Evolutionary conservation across 176 grass and related monocot genomes (phyloP).

Genomic region (Musa acuminata): DNA sequence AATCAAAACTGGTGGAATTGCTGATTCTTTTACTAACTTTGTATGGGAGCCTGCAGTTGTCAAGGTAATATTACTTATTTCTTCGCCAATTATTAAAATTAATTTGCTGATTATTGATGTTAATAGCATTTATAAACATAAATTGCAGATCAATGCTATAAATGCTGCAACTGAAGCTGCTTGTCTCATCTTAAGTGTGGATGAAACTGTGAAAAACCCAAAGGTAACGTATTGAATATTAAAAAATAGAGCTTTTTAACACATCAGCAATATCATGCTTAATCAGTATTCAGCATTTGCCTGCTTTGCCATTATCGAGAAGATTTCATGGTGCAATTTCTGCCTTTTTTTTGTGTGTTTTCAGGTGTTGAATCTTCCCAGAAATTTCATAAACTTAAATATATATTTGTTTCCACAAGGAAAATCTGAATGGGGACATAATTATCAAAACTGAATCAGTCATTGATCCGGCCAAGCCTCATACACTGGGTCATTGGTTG

Average conservation of each 20-base stretch:
- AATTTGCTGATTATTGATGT: neutral
- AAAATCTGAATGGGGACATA: no score
- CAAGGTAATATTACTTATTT: conserved; percentile 52
- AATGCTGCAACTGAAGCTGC: conserved; percentile 78
- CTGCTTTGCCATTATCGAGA: neutral
- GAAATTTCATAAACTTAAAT: neutral
- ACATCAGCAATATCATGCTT: neutral
- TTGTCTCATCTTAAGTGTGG: conserved; percentile 87
- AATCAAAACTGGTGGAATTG: conserved; percentile 84
- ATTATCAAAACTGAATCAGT: no score
- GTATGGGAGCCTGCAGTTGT: conserved; percentile 99
- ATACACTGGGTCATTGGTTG: no score
- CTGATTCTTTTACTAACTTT: conserved; percentile 89
- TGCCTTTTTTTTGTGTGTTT: neutral
- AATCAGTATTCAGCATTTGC: neutral
- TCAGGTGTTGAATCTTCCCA: conserved; percentile 7
- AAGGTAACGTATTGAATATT: conserved; percentile 43
- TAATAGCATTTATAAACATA: neutral
- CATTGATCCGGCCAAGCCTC: no score
- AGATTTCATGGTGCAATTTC: neutral
- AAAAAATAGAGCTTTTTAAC: neutral
- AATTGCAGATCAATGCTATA: conserved; percentile 93
- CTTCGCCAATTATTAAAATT: neutral
- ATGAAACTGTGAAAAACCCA: conserved; percentile 93
- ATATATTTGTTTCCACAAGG: no score